phyloP scores from a whole-genome alignment of 140 eudicot species.

The Bidens hawaiensis region DNA sequence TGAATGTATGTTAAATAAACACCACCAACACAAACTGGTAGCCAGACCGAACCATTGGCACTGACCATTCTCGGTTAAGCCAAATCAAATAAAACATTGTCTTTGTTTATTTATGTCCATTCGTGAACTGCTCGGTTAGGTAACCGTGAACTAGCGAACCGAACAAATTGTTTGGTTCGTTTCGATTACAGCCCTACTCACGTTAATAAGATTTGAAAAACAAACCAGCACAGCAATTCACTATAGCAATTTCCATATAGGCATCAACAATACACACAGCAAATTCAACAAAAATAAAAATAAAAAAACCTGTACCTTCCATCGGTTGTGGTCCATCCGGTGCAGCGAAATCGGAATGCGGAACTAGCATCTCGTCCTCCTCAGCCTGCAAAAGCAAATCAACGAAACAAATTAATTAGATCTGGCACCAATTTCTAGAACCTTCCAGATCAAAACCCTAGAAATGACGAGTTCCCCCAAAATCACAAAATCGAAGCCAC shows the following conservation, averaged over 20 bases:
- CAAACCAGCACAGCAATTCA: slow-evolving; percentile 11
- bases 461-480: slow-evolving; percentile 14
- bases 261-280: not conserved
- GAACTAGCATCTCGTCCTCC: slow-evolving; percentile 76
- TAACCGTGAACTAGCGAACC: no score
- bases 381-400: slow-evolving; percentile 43
- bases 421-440: not conserved
- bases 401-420: slow-evolving; percentile 21
- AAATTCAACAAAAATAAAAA: no score
- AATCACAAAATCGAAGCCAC: slow-evolving; percentile 14
- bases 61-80: no score
- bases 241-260: slow-evolving; percentile 6
- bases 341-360: slow-evolving; percentile 52
- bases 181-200: no score
- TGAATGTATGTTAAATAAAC: no score
- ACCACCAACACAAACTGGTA: no score
- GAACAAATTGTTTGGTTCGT: no score
- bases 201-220: not conserved
- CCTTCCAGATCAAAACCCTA: slow-evolving; percentile 41
- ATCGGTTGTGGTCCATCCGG: slow-evolving; percentile 63
- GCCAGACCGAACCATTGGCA: no score
- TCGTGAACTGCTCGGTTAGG: no score
- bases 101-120: no score
- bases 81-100: no score
- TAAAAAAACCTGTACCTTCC: slow-evolving; percentile 45